Evolutionary conservation across 257 asterid species (phyloP).

Genomic region (Solanum sparsipilum): DNA sequence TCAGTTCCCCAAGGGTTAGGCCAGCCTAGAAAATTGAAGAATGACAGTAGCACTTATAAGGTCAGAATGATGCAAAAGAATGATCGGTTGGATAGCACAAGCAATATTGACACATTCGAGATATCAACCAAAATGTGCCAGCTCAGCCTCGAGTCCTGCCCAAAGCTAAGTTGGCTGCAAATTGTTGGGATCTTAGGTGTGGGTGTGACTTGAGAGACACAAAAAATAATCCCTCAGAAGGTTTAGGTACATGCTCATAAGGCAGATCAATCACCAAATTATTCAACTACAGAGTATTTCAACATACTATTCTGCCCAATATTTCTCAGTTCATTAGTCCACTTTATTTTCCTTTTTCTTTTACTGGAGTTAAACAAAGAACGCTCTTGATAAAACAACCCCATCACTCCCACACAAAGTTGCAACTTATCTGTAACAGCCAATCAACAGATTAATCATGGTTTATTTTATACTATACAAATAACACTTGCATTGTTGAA

Average conservation of each 20-base stretch:
- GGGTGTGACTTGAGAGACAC: background rate
- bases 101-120: background rate
- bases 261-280: background rate
- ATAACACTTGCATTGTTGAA: background rate
- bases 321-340: background rate
- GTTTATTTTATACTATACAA: background rate
- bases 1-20: constrained; percentile 74
- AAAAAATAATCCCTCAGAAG: background rate
- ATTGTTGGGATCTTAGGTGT: background rate
- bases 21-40: constrained; percentile 53
- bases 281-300: background rate
- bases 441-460: background rate
- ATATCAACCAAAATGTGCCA: background rate
- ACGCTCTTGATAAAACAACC: background rate
- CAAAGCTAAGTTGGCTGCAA: background rate
- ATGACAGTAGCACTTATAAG: background rate
- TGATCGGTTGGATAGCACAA: background rate
- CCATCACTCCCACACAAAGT: background rate
- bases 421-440: background rate
- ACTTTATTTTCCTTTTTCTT: background rate
- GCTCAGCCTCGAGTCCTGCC: background rate
- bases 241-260: background rate
- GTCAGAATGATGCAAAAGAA: background rate
- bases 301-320: background rate
- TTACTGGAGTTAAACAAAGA: background rate